Conservation (phyloP, 2,329 filamentous ascomycete genomes). For the Rhinocladiella mackenziei region DNA sequence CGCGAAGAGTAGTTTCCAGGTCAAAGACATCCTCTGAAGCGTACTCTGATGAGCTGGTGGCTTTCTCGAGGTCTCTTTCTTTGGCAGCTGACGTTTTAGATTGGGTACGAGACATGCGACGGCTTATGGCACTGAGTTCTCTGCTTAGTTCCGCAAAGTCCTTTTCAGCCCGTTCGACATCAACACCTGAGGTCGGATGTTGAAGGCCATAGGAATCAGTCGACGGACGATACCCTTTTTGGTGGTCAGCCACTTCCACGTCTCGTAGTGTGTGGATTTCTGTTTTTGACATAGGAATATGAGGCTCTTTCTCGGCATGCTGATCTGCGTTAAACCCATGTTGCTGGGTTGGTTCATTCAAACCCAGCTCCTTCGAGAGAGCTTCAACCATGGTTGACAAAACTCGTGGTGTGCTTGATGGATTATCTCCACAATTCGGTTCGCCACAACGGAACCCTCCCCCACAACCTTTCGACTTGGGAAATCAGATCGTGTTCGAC, state of each 20-base stretch:
- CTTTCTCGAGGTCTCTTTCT: conserved; percentile 57
- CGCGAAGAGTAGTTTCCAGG: conserved; percentile 68
- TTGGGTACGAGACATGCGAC: conserved; percentile 35
- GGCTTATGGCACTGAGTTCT: conserved; percentile 39
- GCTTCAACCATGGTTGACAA: conserved; percentile 13
- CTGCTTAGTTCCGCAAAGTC: conserved; percentile 41
- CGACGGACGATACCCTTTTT: conserved; percentile 14
- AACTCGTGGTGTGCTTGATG: conserved; percentile 2
- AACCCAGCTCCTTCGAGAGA: conserved; percentile 16
- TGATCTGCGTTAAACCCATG: conserved; percentile 15
- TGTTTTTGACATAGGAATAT: conserved; percentile 2
- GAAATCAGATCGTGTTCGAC: no score
- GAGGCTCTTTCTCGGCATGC: conserved; percentile 2
- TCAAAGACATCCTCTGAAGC: conserved; percentile 63
- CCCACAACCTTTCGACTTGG: no score
- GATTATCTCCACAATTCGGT: conserved; percentile 4
- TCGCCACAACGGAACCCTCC: no score
- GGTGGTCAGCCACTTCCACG: conserved; percentile 4
- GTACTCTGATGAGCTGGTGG: conserved; percentile 39
- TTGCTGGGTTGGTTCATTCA: conserved; percentile 18
- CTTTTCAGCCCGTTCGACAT: conserved; percentile 46
- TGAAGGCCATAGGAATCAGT: conserved; percentile 35
- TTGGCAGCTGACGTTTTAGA: conserved; percentile 32
- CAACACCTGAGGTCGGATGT: conserved; percentile 38
- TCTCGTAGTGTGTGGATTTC: conserved; percentile 1